Conservation (phyloP, 78 protist genomes). For the slime mould (Dictyostelium discoideum) region DNA sequence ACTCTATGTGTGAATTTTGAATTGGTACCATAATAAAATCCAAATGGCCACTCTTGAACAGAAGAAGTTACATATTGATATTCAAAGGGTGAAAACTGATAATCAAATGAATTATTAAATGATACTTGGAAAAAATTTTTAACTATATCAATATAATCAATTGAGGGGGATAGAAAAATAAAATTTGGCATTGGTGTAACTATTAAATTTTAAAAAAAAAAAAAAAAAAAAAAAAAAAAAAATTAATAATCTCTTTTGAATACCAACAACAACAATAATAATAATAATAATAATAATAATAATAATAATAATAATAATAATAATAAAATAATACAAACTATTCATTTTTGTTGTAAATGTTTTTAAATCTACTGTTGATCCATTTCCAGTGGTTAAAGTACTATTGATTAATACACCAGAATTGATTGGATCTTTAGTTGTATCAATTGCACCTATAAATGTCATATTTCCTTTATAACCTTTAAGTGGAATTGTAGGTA, state of each 20-base stretch:
- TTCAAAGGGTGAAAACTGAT: background rate
- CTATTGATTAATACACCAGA: background rate
- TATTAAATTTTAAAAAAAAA: no score
- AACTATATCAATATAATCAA: no score
- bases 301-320: no score
- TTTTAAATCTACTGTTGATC: background rate
- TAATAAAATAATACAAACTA: background rate
- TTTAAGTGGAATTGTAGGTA: background rate
- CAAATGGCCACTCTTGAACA: background rate
- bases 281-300: no score
- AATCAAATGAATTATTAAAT: no score
- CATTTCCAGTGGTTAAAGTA: background rate
- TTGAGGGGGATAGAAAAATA: no score
- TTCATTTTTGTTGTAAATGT: background rate
- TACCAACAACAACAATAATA: no score
- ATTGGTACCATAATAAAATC: background rate
- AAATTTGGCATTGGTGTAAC: background rate
- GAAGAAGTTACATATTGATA: background rate
- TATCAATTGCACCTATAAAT: background rate
- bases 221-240: no score
- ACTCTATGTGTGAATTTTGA: background rate
- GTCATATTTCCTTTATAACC: background rate
- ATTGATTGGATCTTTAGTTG: no score
- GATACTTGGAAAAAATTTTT: background rate
- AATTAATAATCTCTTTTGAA: no score